Conservation (phyloP, 441 rosid genomes). For the Aleurites moluccanus region DNA sequence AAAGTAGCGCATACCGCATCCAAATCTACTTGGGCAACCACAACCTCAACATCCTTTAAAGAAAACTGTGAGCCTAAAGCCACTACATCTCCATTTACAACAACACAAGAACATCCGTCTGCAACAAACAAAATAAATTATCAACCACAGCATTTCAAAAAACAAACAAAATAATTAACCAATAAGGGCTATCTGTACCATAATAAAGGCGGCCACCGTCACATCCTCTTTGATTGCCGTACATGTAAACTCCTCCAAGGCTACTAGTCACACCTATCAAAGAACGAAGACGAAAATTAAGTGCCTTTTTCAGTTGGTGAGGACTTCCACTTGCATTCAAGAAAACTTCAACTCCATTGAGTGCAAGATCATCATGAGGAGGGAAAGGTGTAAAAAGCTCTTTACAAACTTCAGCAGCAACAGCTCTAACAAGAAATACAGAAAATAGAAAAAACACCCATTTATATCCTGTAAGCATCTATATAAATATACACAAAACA, state of each 20-base stretch:
- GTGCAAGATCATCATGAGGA: conserved; percentile 93
- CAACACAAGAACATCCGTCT: conserved; percentile 90
- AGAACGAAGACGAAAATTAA: conserved; percentile 70
- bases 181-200: conserved; percentile 40
- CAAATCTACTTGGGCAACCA: conserved; percentile 77
- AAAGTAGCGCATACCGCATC: conserved; percentile 66
- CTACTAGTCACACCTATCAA: conserved; percentile 77
- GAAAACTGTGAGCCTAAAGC: conserved; percentile 96
- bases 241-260: conserved; percentile 94
- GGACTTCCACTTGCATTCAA: conserved; percentile 98
- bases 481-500: not conserved
- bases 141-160: not conserved
- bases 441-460: not conserved
- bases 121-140: conserved; percentile 16
- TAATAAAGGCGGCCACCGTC: conserved; percentile 94
- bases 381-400: conserved; percentile 82
- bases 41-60: conserved; percentile 84
- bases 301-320: conserved; percentile 75
- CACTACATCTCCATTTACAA: conserved; percentile 81
- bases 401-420: conserved; percentile 94
- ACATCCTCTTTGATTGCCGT: conserved; percentile 96
- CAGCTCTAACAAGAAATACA: conserved; percentile 52
- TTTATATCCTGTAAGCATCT: not conserved
- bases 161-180: no score
- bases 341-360: conserved; percentile 94